Evolutionary conservation across 176 grass and related monocot species (phyloP), one percentile per base, ranked within the genome.

Genomic region (Oryza punctata): DNA sequence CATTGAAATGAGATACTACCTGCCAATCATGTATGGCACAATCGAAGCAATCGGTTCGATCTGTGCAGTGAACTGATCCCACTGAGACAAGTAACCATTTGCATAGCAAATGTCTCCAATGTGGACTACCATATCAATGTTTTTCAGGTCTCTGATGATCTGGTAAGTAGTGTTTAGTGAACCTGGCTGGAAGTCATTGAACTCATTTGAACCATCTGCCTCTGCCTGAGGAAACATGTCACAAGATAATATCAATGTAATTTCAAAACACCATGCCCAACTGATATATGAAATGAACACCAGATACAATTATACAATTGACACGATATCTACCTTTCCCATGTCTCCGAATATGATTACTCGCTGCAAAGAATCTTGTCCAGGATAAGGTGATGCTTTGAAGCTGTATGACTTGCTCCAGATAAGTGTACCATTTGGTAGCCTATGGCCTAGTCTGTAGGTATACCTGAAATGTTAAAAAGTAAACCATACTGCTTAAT

Each of bases 261-360:
- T 41, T 41, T 41, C 40, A 41, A 41, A 41, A 41, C 40, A 54
- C 49, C 12, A 15, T 16, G 7, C 52, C 19, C 6, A 57, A 21
- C 18, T 8, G 49, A 8, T 57, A n/a, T 19, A 6, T 57, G 18
- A 57, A 68, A 78, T 60, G 1, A 45, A 77, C 78, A 26, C 24
- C 59, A 37, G 27, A 66, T 41, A 67, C 14, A 77, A 12, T 69
- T 54, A 66, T 41, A 71, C 14, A 77, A 12, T 64, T 45, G 73
- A n/a, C 74, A 84, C 44, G 65, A 69, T n/a, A 30, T 78, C 12
- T 82, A 98, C 92, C 91, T 98, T 98, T 63, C 90, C 96, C 96
- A 95, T 98, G 46, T 98, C 96, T 64, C 96, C 96, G 75, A 95
- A 93, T 88, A 95, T 95, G 47, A 95, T 44, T 41, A 98, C 85